Conservation (phyloP, 1,284 basidiomycete genomes). For the Malassezia cuniculi region DNA sequence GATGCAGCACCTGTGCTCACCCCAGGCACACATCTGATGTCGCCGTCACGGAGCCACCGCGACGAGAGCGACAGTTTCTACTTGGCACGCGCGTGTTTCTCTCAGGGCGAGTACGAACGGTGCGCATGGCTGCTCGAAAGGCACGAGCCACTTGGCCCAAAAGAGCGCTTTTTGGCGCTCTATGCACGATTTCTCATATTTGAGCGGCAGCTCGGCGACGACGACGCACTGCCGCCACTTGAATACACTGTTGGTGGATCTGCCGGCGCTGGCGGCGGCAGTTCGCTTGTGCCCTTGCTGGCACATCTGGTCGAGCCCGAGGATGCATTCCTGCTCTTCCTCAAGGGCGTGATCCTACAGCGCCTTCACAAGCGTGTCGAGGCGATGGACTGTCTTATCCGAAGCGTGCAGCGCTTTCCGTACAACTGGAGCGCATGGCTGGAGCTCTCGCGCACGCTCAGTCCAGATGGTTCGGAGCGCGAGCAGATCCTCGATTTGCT, state of each 20-base stretch:
- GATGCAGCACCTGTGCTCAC: not conserved
- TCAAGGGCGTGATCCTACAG: conserved; percentile 41
- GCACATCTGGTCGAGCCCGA: conserved; percentile 26
- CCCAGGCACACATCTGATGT: not conserved
- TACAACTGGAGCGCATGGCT: conserved; percentile 95
- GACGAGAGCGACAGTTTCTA: conserved; percentile 45
- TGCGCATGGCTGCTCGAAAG: conserved; percentile 50
- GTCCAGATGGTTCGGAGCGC: conserved; percentile 11
- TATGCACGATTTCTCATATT: conserved; percentile 64
- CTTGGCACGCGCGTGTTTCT: conserved; percentile 56
- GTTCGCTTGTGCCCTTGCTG: conserved; percentile 25
- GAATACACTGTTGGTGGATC: conserved; percentile 15
- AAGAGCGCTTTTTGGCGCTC: conserved; percentile 62
- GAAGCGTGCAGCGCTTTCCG: conserved; percentile 65
- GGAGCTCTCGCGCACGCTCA: conserved; percentile 35
- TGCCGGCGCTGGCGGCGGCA: conserved; percentile 17
- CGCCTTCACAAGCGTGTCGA: conserved; percentile 48
- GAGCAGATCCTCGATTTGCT: conserved; percentile 52
- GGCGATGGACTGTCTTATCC: conserved; percentile 67
- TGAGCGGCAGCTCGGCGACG: conserved; percentile 27
- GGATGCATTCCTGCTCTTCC: conserved; percentile 35
- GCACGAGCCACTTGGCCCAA: conserved; percentile 32
- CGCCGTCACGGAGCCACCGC: conserved; percentile 19
- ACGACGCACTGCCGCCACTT: conserved; percentile 14
- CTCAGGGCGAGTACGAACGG: conserved; percentile 66